Evolutionary conservation across 2,329 filamentous ascomycete species (phyloP).

Genomic region (Trichophyton equinum): DNA sequence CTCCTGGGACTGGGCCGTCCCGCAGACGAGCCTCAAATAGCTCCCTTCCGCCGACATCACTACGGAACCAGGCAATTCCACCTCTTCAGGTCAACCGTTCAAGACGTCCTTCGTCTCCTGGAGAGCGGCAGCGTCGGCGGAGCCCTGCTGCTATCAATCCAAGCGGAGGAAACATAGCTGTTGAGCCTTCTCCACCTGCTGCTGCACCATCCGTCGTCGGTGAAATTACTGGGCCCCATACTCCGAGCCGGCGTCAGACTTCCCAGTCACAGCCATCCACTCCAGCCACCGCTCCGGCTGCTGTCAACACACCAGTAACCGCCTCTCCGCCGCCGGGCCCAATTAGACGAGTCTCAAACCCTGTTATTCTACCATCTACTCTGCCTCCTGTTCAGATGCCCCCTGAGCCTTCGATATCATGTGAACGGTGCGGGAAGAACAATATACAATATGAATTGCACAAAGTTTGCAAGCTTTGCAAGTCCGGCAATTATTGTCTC

Average conservation of each 20-base stretch:
- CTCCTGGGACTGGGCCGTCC: background rate
- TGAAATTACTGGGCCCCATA: background rate
- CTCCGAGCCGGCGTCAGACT: constrained; percentile 20
- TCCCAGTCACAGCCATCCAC: constrained; percentile 19
- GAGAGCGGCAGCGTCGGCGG: background rate
- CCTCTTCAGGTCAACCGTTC: background rate
- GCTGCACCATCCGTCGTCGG: background rate
- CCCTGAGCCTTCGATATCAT: constrained; percentile 58
- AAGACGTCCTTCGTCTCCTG: constrained; percentile 3
- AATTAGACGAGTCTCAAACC: background rate
- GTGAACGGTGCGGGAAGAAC: constrained; percentile 54
- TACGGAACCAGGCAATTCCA: background rate
- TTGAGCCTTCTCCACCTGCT: background rate
- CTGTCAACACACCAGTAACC: background rate
- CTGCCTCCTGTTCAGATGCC: background rate
- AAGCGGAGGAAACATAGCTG: background rate
- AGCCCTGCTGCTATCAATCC: background rate
- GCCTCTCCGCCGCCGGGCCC: background rate
- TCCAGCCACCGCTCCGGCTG: constrained; percentile 11
- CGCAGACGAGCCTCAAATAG: constrained; percentile 4
- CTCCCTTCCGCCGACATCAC: background rate
- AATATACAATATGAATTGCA: constrained; percentile 79
- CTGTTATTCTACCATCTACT: background rate
- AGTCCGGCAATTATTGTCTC: constrained; percentile 60
- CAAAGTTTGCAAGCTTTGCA: constrained; percentile 65